Conservation (phyloP, 1,139 yeast genomes). For the Pichia sp. region DNA sequence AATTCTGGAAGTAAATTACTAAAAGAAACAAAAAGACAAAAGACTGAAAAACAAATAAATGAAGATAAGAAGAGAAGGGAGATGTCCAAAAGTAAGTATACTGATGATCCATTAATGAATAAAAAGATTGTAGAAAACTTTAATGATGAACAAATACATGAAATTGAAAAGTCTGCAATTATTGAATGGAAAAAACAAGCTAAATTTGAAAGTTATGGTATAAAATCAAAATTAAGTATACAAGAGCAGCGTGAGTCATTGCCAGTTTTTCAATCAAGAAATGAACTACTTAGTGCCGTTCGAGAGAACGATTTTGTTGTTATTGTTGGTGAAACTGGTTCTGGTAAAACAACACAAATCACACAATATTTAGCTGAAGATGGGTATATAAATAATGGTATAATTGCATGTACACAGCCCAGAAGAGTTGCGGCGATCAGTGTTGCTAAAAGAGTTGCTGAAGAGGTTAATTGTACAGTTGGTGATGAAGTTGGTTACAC, state of each 20-base stretch:
- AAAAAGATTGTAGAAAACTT: constrained; percentile 17
- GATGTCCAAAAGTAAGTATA: constrained; percentile 26
- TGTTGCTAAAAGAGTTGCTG: constrained; percentile 62
- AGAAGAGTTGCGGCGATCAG: constrained; percentile 69
- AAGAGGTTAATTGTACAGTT: constrained; percentile 51
- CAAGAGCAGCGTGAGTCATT: constrained; percentile 60
- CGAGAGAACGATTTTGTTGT: constrained; percentile 66
- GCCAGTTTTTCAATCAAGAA: constrained; percentile 67
- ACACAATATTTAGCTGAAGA: constrained; percentile 78
- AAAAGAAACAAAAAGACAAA: constrained; percentile 56
- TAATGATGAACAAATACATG: constrained; percentile 21
- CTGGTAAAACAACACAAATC: constrained; percentile 59
- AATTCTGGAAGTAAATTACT: constrained; percentile 68
- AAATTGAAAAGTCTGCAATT: constrained; percentile 26
- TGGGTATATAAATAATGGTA: constrained; percentile 74
- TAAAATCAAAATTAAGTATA: constrained; percentile 45
- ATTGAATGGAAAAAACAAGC: constrained; percentile 46
- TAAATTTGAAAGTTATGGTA: constrained; percentile 45
- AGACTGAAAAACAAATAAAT: constrained; percentile 44
- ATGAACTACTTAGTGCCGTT: constrained; percentile 51
- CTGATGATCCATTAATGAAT: constrained; percentile 38
- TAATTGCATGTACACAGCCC: constrained; percentile 72
- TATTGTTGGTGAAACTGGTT: constrained; percentile 90
- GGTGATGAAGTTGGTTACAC: constrained; percentile 64
- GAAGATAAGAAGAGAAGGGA: constrained; percentile 34